Evolutionary conservation across 73 alveolate species (phyloP).

Genomic region (Effrenium voratum): DNA sequence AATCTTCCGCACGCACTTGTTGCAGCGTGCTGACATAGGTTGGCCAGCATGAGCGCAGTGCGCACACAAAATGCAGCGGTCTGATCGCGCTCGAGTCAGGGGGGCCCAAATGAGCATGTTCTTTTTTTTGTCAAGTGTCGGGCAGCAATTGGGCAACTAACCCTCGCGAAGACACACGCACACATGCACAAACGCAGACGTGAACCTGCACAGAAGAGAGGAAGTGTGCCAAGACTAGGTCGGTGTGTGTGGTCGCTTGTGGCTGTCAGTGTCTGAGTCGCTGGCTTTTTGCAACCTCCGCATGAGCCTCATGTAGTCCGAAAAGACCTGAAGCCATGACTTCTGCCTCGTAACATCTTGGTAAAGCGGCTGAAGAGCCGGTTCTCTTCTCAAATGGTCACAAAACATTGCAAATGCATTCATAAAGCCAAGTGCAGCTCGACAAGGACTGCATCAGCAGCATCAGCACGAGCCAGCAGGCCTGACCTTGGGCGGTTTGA

Average conservation of each 20-base stretch:
- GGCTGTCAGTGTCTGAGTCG: not conserved
- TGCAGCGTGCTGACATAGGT: too few species aligned
- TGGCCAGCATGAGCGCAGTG: too few species aligned
- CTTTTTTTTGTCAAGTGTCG: too few species aligned
- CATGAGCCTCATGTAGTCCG: slow-evolving; percentile 96
- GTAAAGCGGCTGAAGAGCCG: not conserved
- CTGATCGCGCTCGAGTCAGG: too few species aligned
- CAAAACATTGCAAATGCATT: not conserved
- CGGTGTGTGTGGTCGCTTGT: not conserved
- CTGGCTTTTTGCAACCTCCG: slow-evolving; percentile 96
- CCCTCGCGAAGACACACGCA: too few species aligned
- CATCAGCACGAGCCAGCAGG: slow-evolving; percentile 70
- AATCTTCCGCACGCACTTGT: too few species aligned
- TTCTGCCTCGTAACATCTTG: not conserved
- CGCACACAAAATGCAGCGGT: too few species aligned
- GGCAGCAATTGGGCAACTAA: too few species aligned
- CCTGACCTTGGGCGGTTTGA: slow-evolving; percentile 72
- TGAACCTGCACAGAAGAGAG: too few species aligned
- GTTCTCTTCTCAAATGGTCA: not conserved
- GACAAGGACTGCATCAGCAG: slow-evolving; percentile 79
- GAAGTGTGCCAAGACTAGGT: too few species aligned
- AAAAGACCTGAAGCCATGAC: not conserved
- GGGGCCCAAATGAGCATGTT: too few species aligned
- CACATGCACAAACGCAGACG: too few species aligned
- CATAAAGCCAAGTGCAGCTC: not conserved